Base-by-base conservation (phyloP, 176 grass and related monocot species). In the Alloteropsis semialata region DNA sequence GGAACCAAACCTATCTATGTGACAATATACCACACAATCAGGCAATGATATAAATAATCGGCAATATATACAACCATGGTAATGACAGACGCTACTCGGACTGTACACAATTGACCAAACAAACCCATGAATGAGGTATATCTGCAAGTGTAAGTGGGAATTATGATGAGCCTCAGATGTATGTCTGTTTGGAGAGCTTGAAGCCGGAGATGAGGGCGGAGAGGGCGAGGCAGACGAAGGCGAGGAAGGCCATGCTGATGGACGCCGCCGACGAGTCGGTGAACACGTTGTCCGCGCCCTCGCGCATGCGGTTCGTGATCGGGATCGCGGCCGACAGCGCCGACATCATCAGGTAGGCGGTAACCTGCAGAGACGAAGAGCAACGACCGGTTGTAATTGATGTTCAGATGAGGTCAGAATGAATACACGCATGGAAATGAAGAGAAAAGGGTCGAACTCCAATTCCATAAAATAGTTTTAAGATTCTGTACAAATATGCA, bases 231-330 rank as follows among this genome's bases (percentile, higher is more conserved):
- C 90, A 90, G 22, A 99, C 10, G 69, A 96, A 99, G 33, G 96
- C 93, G 10, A 96, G 82, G 79, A 99, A 99, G 3, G 93, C 87
- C 93, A 99, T 96, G 91, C 96, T 92, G 69, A 99, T 96, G 16
- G 96, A 91, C 29, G 93, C 96, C 9, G 91, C 71, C 17, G 96
- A 99, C 3, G 93, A 90, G 79, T 99, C 93, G 1, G 93, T 94
- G 76, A 99, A 99, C 14, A 90, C 70, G 21, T 93, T 99, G 24
- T 88, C 87, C 6, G 79, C 76, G 8, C 89, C 89, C 36, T 91
- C 82, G 19, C 93, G 93, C 93, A 95, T 96, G 13, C 83, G 79
- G 74, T 98, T 93, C 4, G 96, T 99, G 37, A 96, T 82, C 14
- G 96, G 96, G 46, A 99, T 87, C 28, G 96, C 93, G 0, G 96